phyloP scores from a whole-genome alignment of 2,329 filamentous ascomycete species.

The Blumeria graminis region DNA sequence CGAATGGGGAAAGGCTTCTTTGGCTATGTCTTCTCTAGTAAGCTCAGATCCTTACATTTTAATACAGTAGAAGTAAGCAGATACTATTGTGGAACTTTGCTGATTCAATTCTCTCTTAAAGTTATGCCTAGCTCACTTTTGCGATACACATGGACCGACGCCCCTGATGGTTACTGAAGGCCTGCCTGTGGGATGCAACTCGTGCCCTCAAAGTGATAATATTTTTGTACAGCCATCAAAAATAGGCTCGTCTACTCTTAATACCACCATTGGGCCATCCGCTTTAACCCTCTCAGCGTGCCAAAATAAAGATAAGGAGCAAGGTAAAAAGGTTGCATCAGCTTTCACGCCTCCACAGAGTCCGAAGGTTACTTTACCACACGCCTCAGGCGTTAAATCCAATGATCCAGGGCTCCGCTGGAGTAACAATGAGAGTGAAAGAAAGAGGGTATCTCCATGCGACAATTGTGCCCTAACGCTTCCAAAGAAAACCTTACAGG shows the following conservation, averaged over 20 bases:
- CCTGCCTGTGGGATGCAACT: conserved; percentile 32
- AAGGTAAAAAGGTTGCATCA: too few species aligned
- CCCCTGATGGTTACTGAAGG: conserved; percentile 47
- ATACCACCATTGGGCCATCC: conserved; percentile 4
- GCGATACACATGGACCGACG: conserved; percentile 44
- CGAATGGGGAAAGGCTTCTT: too few species aligned
- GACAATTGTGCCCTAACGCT: conserved; percentile 45
- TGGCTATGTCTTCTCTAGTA: too few species aligned
- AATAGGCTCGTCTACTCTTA: conserved; percentile 4
- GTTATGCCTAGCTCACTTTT: conserved; percentile 47
- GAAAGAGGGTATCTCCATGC: conserved; percentile 36
- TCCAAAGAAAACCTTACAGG: conserved; percentile 22
- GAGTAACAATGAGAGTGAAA: conserved; percentile 42
- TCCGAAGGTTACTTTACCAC: conserved; percentile 23
- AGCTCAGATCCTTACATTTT: too few species aligned
- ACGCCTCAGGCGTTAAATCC: conserved; percentile 24
- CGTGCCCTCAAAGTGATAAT: conserved; percentile 28
- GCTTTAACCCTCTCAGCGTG: not conserved
- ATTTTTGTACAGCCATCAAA: conserved; percentile 5
- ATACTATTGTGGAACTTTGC: too few species aligned
- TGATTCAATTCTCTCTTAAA: conserved; percentile 15
- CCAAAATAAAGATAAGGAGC: not conserved
- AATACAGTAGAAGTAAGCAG: too few species aligned
- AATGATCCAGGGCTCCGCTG: conserved; percentile 22
- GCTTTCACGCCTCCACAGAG: conserved; percentile 30